A percentile compares a stretch with the other conserved stretches of the same genome.
Conservation (phyloP, 805 yeast species). For the Wickerhamiella dianesei region DNA sequence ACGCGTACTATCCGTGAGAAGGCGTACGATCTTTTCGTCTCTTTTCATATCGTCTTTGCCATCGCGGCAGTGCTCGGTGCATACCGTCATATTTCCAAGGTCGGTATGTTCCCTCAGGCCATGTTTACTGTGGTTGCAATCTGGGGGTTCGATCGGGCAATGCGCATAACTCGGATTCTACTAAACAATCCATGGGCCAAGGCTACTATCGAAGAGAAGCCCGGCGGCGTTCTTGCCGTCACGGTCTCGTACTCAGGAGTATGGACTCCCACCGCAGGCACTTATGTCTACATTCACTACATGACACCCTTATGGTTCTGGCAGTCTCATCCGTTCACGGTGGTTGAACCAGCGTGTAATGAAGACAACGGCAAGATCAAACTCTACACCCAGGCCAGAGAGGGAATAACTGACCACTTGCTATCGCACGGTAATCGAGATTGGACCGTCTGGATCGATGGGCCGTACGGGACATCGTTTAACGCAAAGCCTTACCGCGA, state of each 20-base stretch:
- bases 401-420: slow-evolving; percentile 39
- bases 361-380: slow-evolving; percentile 3
- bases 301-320: slow-evolving; percentile 36
- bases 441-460: slow-evolving; percentile 36
- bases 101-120: slow-evolving; percentile 28
- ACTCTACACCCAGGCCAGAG: slow-evolving; percentile 23
- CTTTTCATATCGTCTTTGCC: slow-evolving; percentile 45
- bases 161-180: slow-evolving; percentile 39
- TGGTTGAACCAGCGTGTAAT: slow-evolving; percentile 2
- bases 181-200: slow-evolving; percentile 1
- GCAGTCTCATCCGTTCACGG: slow-evolving; percentile 62
- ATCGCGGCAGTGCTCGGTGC: slow-evolving; percentile 39
- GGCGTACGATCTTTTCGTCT: slow-evolving; percentile 45
- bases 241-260: slow-evolving; percentile 27
- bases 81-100: slow-evolving; percentile 42
- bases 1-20: slow-evolving; percentile 10
- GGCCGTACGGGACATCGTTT: slow-evolving; percentile 45
- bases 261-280: slow-evolving; percentile 40
- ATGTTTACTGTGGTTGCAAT: slow-evolving; percentile 41
- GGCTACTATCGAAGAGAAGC: slow-evolving; percentile 19
- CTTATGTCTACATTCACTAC: slow-evolving; percentile 41
- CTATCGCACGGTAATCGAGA: slow-evolving; percentile 24
- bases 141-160: slow-evolving; percentile 54
- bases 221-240: slow-evolving; percentile 20
- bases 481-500: slow-evolving; percentile 37